Base-by-base conservation (phyloP, 805 yeast genomes). In the Martiniozyma abietophila region DNA sequence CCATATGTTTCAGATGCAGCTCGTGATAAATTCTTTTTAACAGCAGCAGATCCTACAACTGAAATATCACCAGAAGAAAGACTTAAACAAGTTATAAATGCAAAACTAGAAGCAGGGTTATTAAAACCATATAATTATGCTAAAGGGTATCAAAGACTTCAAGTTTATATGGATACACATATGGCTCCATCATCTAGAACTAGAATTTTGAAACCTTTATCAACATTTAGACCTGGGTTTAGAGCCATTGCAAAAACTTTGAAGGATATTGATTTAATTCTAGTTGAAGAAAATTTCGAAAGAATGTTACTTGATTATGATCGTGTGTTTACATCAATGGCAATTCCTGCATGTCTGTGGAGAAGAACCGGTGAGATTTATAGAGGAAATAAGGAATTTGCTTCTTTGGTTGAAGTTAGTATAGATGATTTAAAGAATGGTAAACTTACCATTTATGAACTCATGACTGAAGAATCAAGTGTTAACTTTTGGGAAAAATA, bases 401-500 rank as follows among this genome's bases (percentile, higher is more conserved):
- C 96, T 0, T 80, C 88, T 2, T 58, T 89, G 36, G 96, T 89
- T 2, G 95, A 86, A 15, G 94, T 84, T 17, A 71, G 76, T 19
- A 84, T 89, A 2, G 96, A 88, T 51, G 95, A 86, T 52, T 60
- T 89, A 49, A 76, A 92, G 43, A 95, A 89, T 54, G 97, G 97
- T 8, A 82, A 80, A 47, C 60, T 86, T 44, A 92, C 96, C 1
- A 84, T 89, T 29, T 88, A 88, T 58, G 96, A 89, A 59, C 61
- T 89, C 42, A 81, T 89, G 95, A 78, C 86, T 32, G 96, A 88
- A 54, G 96, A 88, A 46, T 81, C 95, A 50, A 94, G 96, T 18
- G 96, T 89, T 14, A 88, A 85, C 48, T 89, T 85, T 53, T 89
- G 97, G 97, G 97, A 89, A 50, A 88, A 88, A 53, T 89, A 88